Evolutionary conservation across 2,329 filamentous ascomycete genomes (phyloP), one percentile per base, ranked within the genome.

Genomic region (Diplocarpon rosae): DNA sequence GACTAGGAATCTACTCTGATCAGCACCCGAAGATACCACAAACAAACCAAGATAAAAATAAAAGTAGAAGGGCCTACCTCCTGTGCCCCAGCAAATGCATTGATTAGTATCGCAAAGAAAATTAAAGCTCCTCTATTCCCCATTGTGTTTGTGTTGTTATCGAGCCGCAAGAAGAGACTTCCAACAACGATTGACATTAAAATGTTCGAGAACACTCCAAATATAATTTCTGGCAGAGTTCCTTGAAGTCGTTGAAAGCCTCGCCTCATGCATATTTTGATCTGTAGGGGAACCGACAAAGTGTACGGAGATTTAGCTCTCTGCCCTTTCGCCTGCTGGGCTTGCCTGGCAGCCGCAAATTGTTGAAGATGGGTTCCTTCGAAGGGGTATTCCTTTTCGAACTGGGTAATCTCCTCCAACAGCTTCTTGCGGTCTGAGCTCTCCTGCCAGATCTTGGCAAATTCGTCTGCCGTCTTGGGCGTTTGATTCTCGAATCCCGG

Each of bases 161-260:
- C 20, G 20, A 24, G 20, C 20, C 7, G 20, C 20, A 24, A 3
- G 7, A 24, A 24, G 4, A 24, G 20, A 24, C 20, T 24, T 24
- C 20, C 20, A 46, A 83, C 72, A 52, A 84, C 73, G 42, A 83
- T 63, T 37, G 77, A 72, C 66, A 81, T 73, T 45, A 73, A 39
- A 20, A 40, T 47, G 28, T 57, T 57, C 29, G 50, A 50, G 36
- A 54, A 40, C 36, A 51, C 35, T 27, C 50, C 40, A 27, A 48
- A 49, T n/a, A 54, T 48, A 4, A 50, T 54, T 9, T 52, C 31
- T 14, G 39, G 45, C 10, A 51, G 50, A 59, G 95, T 88, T 37
- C 83, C 84, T 47, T 70, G 72, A 10, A 95, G 69, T 42, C 88
- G 77, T 57, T 77, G 75, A 68, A 82, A 90, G 85, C 63, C 89